These are phyloP conservation scores for Juglanconis juglandina DNA, from an alignment of 2,329 filamentous ascomycete genomes.

Conservation along the genomic window DNA sequence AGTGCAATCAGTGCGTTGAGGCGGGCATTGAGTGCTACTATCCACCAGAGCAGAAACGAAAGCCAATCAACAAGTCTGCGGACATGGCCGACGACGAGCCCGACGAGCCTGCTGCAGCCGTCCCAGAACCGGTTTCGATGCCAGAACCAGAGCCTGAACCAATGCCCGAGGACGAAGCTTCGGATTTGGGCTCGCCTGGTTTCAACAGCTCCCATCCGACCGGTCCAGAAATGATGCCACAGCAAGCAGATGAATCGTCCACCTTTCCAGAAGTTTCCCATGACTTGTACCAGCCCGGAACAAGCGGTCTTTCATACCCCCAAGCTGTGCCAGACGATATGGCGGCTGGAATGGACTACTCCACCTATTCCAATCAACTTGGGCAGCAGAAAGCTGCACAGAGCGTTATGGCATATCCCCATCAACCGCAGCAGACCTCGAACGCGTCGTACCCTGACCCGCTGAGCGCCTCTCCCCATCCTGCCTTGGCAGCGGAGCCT, in stretches of 20 bases:
- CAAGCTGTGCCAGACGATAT: slow-evolving; percentile 18
- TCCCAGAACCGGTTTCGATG: not conserved
- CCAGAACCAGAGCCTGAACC: not conserved
- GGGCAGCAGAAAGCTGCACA: slow-evolving; percentile 1
- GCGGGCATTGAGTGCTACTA: slow-evolving; percentile 18
- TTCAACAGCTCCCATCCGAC: slow-evolving; percentile 19
- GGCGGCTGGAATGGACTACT: slow-evolving; percentile 7
- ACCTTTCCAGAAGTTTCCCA: slow-evolving; percentile 17
- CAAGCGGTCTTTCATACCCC: slow-evolving; percentile 24
- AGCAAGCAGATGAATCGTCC: slow-evolving; percentile 19
- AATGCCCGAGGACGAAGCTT: slow-evolving; percentile 12
- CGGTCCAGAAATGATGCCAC: slow-evolving; percentile 26
- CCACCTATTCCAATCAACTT: not conserved
- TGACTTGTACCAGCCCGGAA: slow-evolving; percentile 28
- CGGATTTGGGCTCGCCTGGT: slow-evolving; percentile 17
- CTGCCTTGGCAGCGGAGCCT: not conserved
- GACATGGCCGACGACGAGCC: slow-evolving; percentile 3
- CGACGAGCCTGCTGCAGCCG: not conserved
- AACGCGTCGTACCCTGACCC: slow-evolving; percentile 1
- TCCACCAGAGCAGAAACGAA: slow-evolving; percentile 8
- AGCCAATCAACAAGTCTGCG: not conserved
- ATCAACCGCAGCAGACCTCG: slow-evolving; percentile 8
- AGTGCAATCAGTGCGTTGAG: slow-evolving; percentile 27
- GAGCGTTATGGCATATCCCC: slow-evolving; percentile 5
- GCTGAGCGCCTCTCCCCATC: not conserved